Base-by-base conservation (phyloP, 1,284 basidiomycete species). In the Phellopilus nigrolimitatus region DNA sequence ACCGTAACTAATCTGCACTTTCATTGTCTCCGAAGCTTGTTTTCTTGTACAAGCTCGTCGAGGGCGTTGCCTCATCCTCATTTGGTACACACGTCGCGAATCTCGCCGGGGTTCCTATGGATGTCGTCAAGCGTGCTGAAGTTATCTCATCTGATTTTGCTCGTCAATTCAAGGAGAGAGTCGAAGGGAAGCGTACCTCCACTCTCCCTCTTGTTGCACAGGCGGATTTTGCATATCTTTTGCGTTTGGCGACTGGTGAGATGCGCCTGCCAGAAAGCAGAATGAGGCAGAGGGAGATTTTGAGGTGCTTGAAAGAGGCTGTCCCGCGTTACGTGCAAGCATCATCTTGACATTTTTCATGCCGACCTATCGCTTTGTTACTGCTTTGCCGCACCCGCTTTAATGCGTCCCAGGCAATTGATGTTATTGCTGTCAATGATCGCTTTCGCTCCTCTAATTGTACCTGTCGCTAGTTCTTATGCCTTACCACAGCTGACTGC, bases 81-180 rank as follows among this genome's bases (percentile, higher is more conserved):
- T 97, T 97, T 63, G 95, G 91, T 25, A 93, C 91, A 1, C 89
- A 95, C 61, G 92, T 95, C 40, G 92, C 92, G 36, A 88, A 84
- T 58, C 76, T 95, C 28, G 90, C 90, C 4, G 88, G 89, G 1
- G 90, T 94, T 0, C 88, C 91, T 1, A 61, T 76, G 22, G 72
- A 77, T 7, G 84, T 95, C n/a, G 90, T 97, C 33, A 76, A 85
- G 51, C 83, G 94, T 4, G 94, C 94, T 1, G 92, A 94, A 57
- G 68, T 80, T 38, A 82, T 98, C 41, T 95, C 93, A 10, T 79
- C 80, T 51, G 85, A 92, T 62, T 98, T 97, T 67, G 91, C 92
- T 5, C 74, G 79, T 54, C 82, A 90, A 57, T 93, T 94, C 72
- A 85, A 87, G 61, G 81, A 83, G 61, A 83, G 86, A 61, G 71